phyloP scores from a whole-genome alignment of 2,329 filamentous ascomycete species.

The Didymella exigua region DNA sequence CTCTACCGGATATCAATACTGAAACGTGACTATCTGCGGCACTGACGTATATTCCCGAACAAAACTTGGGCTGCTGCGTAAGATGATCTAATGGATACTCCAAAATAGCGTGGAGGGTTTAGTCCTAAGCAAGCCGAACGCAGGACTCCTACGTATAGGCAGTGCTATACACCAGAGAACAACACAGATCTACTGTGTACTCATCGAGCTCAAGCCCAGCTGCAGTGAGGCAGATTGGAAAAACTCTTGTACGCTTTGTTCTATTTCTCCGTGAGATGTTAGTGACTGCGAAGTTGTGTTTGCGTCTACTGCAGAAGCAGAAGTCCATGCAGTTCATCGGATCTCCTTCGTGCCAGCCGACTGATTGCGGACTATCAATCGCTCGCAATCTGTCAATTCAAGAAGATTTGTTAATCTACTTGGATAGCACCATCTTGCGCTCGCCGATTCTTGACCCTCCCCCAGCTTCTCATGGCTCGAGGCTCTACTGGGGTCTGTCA shows the following conservation, averaged over 20 bases:
- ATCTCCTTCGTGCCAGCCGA: neutral
- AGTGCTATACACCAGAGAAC: constrained; percentile 1
- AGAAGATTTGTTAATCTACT: neutral
- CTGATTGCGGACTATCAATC: neutral
- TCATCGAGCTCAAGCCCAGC: neutral
- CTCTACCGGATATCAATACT: neutral
- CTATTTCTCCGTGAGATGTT: neutral
- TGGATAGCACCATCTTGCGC: constrained; percentile 2
- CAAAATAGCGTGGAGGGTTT: constrained; percentile 1
- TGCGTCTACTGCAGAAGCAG: neutral
- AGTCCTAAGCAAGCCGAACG: neutral
- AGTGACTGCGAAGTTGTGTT: neutral
- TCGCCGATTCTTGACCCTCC: neutral
- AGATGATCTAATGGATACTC: too few species aligned
- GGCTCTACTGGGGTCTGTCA: neutral
- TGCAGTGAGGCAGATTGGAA: neutral
- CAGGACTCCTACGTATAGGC: neutral
- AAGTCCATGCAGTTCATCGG: constrained; percentile 6
- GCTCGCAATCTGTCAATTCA: neutral
- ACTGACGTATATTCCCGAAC: neutral
- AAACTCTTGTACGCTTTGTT: neutral
- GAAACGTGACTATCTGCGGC: neutral
- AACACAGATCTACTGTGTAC: neutral
- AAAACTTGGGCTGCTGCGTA: neutral
- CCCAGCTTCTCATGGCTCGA: neutral